Conservation (phyloP, 495 filamentous ascomycete genomes). For the Cladorrhinum samala region DNA sequence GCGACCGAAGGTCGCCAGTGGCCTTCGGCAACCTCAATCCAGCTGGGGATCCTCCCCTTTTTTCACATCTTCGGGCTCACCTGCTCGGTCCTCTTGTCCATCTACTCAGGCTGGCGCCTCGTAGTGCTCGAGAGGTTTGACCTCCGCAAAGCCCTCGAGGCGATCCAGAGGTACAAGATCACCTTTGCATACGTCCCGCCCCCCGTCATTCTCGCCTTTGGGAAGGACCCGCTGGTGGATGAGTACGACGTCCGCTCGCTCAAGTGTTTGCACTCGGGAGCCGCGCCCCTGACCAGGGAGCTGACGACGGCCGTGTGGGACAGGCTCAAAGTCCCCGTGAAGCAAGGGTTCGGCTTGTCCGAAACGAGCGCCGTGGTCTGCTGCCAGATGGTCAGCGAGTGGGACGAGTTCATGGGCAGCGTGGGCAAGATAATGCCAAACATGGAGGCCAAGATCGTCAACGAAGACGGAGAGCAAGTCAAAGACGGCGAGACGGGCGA, state of each 20-base stretch:
- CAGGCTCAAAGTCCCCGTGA: conserved; percentile 65
- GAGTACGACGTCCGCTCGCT: conserved; percentile 78
- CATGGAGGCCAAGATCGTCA: conserved; percentile 77
- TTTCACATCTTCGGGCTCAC: conserved; percentile 74
- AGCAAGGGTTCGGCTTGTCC: conserved; percentile 54
- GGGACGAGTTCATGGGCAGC: conserved; percentile 69
- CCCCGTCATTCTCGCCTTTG: conserved; percentile 73
- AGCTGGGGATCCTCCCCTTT: conserved; percentile 82
- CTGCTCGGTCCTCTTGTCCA: conserved; percentile 28
- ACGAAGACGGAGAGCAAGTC: conserved; percentile 54
- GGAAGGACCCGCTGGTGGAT: conserved; percentile 66
- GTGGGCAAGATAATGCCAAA: conserved; percentile 78
- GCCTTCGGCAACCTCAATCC: conserved; percentile 52
- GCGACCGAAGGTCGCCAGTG: conserved; percentile 56
- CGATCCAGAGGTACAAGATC: conserved; percentile 67
- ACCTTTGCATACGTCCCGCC: conserved; percentile 82
- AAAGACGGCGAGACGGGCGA: conserved; percentile 52
- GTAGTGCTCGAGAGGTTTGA: conserved; percentile 84
- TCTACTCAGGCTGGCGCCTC: conserved; percentile 62
- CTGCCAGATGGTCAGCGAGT: conserved; percentile 65
- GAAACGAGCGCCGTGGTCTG: conserved; percentile 50
- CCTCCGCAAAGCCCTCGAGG: conserved; percentile 66
- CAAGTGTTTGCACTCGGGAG: conserved; percentile 82
- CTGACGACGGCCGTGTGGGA: conserved; percentile 72
- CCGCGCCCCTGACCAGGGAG: conserved; percentile 80